These are phyloP conservation scores for Oryza coarctata DNA, from an alignment of 176 grass and related monocot genomes.

Conservation along the genomic window DNA sequence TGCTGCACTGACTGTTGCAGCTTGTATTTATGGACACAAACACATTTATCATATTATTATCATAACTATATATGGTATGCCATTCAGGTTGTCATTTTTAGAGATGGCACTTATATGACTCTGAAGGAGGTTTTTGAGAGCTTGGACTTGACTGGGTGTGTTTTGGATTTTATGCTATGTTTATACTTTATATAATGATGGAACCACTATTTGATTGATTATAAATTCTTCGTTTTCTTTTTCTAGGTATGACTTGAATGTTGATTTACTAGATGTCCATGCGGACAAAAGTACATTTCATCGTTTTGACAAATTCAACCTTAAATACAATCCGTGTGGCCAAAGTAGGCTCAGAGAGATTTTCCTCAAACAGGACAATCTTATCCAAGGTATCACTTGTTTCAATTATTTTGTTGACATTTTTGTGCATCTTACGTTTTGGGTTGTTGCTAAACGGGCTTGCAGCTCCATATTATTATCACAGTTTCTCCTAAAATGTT, in stretches of 20 bases:
- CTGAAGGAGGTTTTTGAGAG: slow-evolving; percentile 98
- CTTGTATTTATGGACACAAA: slow-evolving; percentile 15
- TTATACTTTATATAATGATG: slow-evolving; percentile 22
- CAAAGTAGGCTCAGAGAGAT: slow-evolving; percentile 97
- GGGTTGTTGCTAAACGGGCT: background rate
- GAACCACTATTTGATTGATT: slow-evolving; percentile 24
- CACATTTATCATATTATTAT: slow-evolving; percentile 12
- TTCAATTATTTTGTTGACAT: background rate
- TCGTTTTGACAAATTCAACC: slow-evolving; percentile 98
- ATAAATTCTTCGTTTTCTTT: slow-evolving; percentile 42
- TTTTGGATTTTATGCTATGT: slow-evolving; percentile 27
- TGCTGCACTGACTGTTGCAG: background rate
- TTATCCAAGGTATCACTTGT: slow-evolving; percentile 86
- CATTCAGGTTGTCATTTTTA: slow-evolving; percentile 95
- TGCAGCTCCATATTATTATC: slow-evolving; percentile 8
- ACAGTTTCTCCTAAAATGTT: slow-evolving; percentile 18
- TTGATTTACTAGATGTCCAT: slow-evolving; percentile 98
- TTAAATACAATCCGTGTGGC: slow-evolving; percentile 98
- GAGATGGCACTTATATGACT: slow-evolving; percentile 98
- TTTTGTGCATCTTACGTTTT: background rate
- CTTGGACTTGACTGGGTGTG: slow-evolving; percentile 94
- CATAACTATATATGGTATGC: slow-evolving; percentile 28
- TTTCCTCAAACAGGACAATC: slow-evolving; percentile 98
- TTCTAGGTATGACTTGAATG: slow-evolving; percentile 86
- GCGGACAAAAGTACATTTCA: slow-evolving; percentile 99